A percentile compares a stretch with the other conserved stretches of the same genome.
These are phyloP conservation scores for Adansonia gregorii DNA, from an alignment of 441 rosid species.

Conservation along the genomic window DNA sequence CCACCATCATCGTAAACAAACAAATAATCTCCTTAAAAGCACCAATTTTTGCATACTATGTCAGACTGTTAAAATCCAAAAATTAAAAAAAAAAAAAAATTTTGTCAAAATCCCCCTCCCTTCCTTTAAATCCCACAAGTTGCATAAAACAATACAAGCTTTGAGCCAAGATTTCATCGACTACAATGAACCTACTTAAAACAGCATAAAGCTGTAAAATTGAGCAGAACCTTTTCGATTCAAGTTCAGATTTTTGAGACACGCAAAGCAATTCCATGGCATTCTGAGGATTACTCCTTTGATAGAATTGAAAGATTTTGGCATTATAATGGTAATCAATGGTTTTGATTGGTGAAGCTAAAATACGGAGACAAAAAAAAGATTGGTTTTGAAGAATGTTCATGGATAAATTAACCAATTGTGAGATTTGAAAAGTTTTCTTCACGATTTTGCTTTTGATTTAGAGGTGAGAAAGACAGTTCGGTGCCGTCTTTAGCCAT, in stretches of 20 bases:
- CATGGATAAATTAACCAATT: slow-evolving; percentile 27
- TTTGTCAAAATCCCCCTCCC: slow-evolving; percentile 50
- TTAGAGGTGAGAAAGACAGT: slow-evolving; percentile 27
- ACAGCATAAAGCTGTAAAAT: slow-evolving; percentile 68
- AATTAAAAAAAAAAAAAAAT: too few species aligned
- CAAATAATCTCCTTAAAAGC: slow-evolving; percentile 48
- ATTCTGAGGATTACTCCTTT: slow-evolving; percentile 45
- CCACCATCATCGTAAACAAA: slow-evolving; percentile 57
- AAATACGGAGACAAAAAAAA: slow-evolving; percentile 25
- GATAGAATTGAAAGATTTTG: slow-evolving; percentile 42
- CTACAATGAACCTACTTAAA: too few species aligned
- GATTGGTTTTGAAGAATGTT: slow-evolving; percentile 35
- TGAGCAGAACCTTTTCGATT: slow-evolving; percentile 48
- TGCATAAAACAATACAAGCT: slow-evolving; percentile 67
- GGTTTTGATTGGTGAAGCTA: slow-evolving; percentile 25
- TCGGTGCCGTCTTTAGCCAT: slow-evolving; percentile 38
- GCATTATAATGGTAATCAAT: slow-evolving; percentile 35
- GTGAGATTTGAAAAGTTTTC: slow-evolving; percentile 29
- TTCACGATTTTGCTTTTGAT: slow-evolving; percentile 25
- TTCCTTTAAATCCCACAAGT: slow-evolving; percentile 55
- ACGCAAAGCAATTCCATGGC: slow-evolving; percentile 50
- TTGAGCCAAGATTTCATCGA: too few species aligned
- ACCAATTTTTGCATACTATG: slow-evolving; percentile 53
- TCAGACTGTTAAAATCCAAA: too few species aligned
- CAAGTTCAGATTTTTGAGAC: slow-evolving; percentile 43